Conservation (phyloP, 768 basidiomycete species). For the Terana coerulea region DNA sequence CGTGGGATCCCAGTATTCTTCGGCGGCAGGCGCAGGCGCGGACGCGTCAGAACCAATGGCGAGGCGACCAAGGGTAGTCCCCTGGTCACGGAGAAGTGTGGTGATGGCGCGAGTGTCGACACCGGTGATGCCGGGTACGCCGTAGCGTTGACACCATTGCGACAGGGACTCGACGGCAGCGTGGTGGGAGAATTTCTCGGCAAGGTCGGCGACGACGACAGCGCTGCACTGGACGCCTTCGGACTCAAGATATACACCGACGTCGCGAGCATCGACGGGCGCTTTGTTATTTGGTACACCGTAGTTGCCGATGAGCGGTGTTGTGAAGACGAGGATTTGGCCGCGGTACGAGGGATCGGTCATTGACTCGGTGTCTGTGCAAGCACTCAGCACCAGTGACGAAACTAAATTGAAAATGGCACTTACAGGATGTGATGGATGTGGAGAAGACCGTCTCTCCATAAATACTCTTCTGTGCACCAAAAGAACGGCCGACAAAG, state of each 20-base stretch:
- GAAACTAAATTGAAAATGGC: not conserved
- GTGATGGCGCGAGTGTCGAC: constrained; percentile 99
- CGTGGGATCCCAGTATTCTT: constrained; percentile 94
- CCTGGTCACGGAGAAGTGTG: constrained; percentile 88
- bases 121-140: constrained; percentile 91
- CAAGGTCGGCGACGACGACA: constrained; percentile 91
- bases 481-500: constrained; percentile 87
- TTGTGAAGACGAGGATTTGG: constrained; percentile 98
- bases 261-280: constrained; percentile 68
- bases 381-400: not conserved
- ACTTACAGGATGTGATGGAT: constrained; percentile 94
- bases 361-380: constrained; percentile 97
- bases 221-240: constrained; percentile 86
- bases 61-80: constrained; percentile 91
- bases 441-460: constrained; percentile 99
- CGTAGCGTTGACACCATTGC: constrained; percentile 88
- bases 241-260: constrained; percentile 89
- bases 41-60: constrained; percentile 74
- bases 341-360: constrained; percentile 98
- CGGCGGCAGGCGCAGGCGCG: constrained; percentile 49
- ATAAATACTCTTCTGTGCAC: constrained; percentile 79
- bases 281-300: constrained; percentile 85
- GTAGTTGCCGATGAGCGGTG: constrained; percentile 98
- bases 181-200: constrained; percentile 93
- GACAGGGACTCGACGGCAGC: constrained; percentile 89